Evolutionary conservation across 2,329 filamentous ascomycete species (phyloP).

Genomic region (Cordyceps tenuipes): DNA sequence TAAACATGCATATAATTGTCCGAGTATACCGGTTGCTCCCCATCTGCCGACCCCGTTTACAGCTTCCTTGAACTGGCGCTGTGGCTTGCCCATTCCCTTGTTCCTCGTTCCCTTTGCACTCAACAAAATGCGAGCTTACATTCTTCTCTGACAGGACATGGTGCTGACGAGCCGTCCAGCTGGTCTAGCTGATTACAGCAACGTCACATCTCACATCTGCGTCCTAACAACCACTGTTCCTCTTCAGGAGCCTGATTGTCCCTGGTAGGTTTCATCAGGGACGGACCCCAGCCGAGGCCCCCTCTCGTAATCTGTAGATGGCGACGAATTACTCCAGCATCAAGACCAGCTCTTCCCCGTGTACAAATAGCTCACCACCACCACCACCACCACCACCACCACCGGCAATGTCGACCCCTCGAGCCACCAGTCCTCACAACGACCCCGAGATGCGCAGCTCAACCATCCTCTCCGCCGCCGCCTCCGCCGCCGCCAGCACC

Average conservation of each 20-base stretch:
- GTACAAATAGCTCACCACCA: neutral
- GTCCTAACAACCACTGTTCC: neutral
- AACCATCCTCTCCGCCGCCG: neutral
- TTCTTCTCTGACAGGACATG: neutral
- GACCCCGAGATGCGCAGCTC: constrained; percentile 1
- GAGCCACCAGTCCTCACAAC: neutral
- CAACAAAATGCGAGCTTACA: neutral
- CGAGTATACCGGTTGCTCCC: too few species aligned
- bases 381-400: neutral
- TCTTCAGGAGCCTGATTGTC: neutral
- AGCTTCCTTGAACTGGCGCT: neutral
- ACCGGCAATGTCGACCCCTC: neutral
- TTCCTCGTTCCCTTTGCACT: neutral
- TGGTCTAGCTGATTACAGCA: neutral
- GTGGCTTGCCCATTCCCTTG: neutral
- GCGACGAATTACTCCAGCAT: neutral
- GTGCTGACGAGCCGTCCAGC: neutral
- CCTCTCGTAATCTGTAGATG: neutral
- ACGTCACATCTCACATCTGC: neutral
- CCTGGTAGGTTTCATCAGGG: neutral
- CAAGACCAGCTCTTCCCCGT: neutral
- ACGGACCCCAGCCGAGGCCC: neutral
- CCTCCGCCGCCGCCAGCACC: constrained; percentile 6
- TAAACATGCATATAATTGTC: too few species aligned
- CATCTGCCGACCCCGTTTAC: neutral